Conservation (phyloP, 257 asterid species). For the Nicotiana obtusifolia region DNA sequence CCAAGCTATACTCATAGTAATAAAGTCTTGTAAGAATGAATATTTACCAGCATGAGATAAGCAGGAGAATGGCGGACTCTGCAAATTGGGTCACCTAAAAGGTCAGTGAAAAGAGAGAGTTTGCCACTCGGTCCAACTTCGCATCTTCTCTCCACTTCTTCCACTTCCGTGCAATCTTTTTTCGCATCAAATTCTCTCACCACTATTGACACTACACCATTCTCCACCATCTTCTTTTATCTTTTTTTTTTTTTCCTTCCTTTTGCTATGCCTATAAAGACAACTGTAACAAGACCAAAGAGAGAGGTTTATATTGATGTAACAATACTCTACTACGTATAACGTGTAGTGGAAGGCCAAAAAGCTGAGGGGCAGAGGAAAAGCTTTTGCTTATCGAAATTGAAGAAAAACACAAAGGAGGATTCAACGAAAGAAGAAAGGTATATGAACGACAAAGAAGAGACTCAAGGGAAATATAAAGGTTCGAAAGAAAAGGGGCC, state of each 20-base stretch:
- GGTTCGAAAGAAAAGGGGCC: not conserved
- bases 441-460: not conserved
- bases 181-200: constrained; percentile 62
- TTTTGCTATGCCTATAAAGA: constrained; percentile 9
- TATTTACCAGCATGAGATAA: constrained; percentile 67
- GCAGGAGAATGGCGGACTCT: constrained; percentile 88
- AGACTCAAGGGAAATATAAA: not conserved
- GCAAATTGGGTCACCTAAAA: constrained; percentile 88
- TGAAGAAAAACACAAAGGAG: not conserved
- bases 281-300: not conserved
- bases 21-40: too few relatives aligned
- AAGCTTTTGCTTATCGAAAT: constrained; percentile 18
- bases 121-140: constrained; percentile 77
- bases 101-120: constrained; percentile 74
- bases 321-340: not conserved
- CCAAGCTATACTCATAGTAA: too few relatives aligned
- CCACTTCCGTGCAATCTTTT: constrained; percentile 55
- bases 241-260: not conserved
- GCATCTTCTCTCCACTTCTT: constrained; percentile 64
- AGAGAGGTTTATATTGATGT: constrained; percentile 19
- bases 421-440: not conserved
- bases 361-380: constrained; percentile 1
- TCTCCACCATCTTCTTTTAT: constrained; percentile 26
- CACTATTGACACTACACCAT: constrained; percentile 41
- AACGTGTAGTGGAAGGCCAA: constrained; percentile 39